phyloP scores from a whole-genome alignment of 768 basidiomycete genomes.

The Calocera cornea region DNA sequence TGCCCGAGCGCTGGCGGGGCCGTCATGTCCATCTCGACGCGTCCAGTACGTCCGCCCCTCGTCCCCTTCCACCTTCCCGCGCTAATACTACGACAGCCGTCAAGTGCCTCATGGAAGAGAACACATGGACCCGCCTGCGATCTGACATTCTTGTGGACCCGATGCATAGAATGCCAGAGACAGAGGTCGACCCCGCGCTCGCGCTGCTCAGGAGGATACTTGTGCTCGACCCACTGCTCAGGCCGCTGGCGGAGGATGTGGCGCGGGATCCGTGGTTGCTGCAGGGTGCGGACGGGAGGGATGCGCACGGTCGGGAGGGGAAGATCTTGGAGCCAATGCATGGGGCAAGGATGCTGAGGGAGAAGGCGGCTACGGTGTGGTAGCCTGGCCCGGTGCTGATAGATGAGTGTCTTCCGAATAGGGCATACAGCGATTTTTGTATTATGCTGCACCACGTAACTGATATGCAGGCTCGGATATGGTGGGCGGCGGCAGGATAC shows the following conservation, averaged over 20 bases:
- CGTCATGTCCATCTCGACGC: background rate
- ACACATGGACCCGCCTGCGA: background rate
- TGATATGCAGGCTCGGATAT: no score
- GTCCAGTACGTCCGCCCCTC: background rate
- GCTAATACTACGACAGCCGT: background rate
- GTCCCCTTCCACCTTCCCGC: background rate
- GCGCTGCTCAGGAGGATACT: background rate
- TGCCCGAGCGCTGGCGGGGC: background rate
- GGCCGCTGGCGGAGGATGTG: background rate
- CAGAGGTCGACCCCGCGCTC: background rate
- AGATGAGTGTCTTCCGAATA: no score
- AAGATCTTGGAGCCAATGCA: background rate
- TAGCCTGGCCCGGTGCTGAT: background rate
- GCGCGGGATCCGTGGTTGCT: background rate
- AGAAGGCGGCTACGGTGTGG: background rate
- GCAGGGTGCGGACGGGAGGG: background rate
- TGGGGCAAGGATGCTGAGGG: background rate
- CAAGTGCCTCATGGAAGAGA: background rate
- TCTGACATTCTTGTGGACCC: background rate
- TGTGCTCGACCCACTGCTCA: background rate
- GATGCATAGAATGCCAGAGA: background rate
- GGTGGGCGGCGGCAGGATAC: no score
- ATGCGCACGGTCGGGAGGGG: background rate
- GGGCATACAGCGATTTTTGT: no score
- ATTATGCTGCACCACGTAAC: no score